Evolutionary conservation across 192 early-diverging fungal genomes (phyloP), one percentile per base, ranked within the genome.

Genomic region (Coemansia aciculifera): DNA sequence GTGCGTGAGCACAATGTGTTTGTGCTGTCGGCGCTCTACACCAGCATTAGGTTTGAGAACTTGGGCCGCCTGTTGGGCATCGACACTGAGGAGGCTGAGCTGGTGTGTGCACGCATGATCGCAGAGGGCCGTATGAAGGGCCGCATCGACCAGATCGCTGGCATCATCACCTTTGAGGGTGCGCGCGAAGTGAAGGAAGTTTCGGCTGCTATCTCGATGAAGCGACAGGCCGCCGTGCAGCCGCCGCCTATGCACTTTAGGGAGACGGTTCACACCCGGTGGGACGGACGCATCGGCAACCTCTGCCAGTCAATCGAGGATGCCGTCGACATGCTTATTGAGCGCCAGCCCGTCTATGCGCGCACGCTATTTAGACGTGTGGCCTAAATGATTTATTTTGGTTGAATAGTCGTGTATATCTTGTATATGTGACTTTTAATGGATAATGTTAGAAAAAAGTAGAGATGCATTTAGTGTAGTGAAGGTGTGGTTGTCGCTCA

Each of bases 1-100:
- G 94, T 98, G 24, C 95, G 93, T 43, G 95, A 98, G 78, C 97
- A 98, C 82, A 98, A 98, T 73, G 71, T 93, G 21, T 84, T 97
- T 46, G 87, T 94, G 15, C 90, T 94, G 1, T 92, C 92, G 66
- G 91, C 90, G 67, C 87, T 99, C 54, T 99, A 99, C 78, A 90
- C 93, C 67, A 95, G 93, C 72, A 97, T 99, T 48, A 86, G 86
- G 36, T 95, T 99, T 71, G 88, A 87, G 42, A 92, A 97, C 72
- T 85, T 99, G 29, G 93, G 91, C 3, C 84, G 79, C 5, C 74
- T 94, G 62, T 74, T 99, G 19, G 90, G 86, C 3, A 90, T 96
- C 36, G 80, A 86, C 7, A 75, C 88, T 1, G 92, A 93, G 21
- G 86, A 92, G 60, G 96, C 96, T 5, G 97, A 99, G 79, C 78